These are phyloP conservation scores for Chlorella vulgaris DNA, from an alignment of 139 green algal genomes.

Conservation along the genomic window DNA sequence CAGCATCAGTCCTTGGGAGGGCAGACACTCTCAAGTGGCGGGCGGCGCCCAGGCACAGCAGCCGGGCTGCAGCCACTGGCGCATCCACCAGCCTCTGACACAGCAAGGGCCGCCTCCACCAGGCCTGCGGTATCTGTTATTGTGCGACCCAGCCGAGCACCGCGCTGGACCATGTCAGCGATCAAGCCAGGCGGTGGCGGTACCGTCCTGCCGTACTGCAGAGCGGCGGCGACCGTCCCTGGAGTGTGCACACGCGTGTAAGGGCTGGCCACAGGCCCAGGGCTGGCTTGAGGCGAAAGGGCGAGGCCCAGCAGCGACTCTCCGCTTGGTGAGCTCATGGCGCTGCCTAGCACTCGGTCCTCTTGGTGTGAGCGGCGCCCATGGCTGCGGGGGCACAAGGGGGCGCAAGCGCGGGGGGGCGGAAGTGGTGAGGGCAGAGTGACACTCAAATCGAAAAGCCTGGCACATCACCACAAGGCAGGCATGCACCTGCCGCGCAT, in stretches of 20 bases:
- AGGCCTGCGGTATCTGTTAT: background rate
- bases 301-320: background rate
- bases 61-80: background rate
- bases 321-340: background rate
- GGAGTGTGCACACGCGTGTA: background rate
- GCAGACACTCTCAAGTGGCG: too few relatives aligned
- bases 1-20: too few relatives aligned
- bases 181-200: background rate
- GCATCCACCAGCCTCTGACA: background rate
- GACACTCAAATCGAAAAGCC: background rate
- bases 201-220: background rate
- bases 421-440: background rate
- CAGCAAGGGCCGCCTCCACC: background rate
- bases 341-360: background rate
- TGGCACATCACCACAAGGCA: background rate
- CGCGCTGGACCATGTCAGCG: background rate
- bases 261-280: background rate
- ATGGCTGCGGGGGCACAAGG: background rate
- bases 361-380: background rate
- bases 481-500: too few relatives aligned
- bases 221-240: background rate
- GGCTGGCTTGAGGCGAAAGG: constrained; percentile 10
- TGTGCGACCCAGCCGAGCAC: constrained; percentile 1
- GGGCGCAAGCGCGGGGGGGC: background rate
- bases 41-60: background rate